phyloP scores from a whole-genome alignment of 345 rosid species.

The Gossypium raimondii region DNA sequence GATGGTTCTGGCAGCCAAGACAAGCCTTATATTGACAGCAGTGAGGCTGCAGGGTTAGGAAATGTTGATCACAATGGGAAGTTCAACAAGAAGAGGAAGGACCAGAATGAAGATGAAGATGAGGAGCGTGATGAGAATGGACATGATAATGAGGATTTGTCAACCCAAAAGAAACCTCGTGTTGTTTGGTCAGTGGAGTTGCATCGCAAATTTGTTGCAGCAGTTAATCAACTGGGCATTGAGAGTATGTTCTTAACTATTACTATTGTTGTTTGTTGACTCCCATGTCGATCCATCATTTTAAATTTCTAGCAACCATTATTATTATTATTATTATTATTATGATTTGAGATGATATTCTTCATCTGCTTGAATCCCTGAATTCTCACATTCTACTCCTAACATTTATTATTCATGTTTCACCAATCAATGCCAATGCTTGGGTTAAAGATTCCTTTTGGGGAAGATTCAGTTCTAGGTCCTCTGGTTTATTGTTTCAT shows the following conservation, averaged over 20 bases:
- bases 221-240: conserved; percentile 73
- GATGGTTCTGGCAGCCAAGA: conserved; percentile 30
- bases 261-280: not conserved
- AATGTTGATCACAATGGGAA: conserved; percentile 52
- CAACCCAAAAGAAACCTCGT: conserved; percentile 75
- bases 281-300: not conserved
- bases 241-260: conserved; percentile 54
- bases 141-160: conserved; percentile 49
- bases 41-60: conserved; percentile 30
- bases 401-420: conserved; percentile 4
- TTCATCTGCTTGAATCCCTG: not conserved
- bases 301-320: not conserved
- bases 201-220: conserved; percentile 68
- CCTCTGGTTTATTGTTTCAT: not conserved
- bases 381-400: not conserved
- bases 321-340: not conserved
- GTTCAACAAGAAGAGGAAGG: conserved; percentile 62
- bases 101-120: conserved; percentile 70
- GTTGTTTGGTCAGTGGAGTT: conserved; percentile 80
- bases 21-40: conserved; percentile 29
- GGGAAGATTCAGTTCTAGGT: conserved; percentile 28
- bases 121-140: conserved; percentile 53
- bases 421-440: conserved; percentile 28
- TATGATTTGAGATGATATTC: not conserved
- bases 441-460: conserved; percentile 59